phyloP scores from a whole-genome alignment of 257 asterid genomes.

The Asclepias syriaca region DNA sequence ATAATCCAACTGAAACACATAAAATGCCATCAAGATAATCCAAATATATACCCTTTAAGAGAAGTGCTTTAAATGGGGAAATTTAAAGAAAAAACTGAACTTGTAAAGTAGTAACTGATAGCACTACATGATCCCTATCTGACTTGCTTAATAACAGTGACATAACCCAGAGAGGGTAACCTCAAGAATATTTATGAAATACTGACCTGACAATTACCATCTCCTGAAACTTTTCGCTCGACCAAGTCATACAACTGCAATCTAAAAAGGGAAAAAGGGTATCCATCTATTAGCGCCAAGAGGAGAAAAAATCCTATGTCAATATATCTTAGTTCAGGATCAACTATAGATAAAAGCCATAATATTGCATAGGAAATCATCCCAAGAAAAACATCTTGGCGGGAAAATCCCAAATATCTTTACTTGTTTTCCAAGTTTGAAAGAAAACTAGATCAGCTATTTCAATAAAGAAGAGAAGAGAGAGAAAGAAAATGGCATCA shows the following conservation, averaged over 20 bases:
- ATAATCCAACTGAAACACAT: background rate
- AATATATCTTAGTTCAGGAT: background rate
- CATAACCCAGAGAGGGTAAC: background rate
- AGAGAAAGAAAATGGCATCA: background rate
- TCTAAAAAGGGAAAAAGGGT: slow-evolving; percentile 30
- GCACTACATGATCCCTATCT: too few species aligned
- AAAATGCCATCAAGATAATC: background rate
- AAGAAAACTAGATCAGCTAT: background rate
- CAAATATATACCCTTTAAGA: background rate
- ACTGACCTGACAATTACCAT: slow-evolving; percentile 93
- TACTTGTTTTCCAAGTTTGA: background rate
- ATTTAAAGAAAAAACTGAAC: background rate
- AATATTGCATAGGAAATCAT: background rate
- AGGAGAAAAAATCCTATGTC: background rate
- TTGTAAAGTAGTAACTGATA: too few species aligned
- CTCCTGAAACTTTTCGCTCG: slow-evolving; percentile 80
- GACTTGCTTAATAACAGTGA: background rate
- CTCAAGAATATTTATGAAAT: background rate
- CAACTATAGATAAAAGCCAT: background rate
- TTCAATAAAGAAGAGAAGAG: background rate
- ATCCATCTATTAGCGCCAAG: background rate
- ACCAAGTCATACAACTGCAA: slow-evolving; percentile 67
- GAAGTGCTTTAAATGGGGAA: too few species aligned
- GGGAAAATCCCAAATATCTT: background rate
- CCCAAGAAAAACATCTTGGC: background rate